phyloP scores from a whole-genome alignment of 345 rosid species.

The Populus alba region DNA sequence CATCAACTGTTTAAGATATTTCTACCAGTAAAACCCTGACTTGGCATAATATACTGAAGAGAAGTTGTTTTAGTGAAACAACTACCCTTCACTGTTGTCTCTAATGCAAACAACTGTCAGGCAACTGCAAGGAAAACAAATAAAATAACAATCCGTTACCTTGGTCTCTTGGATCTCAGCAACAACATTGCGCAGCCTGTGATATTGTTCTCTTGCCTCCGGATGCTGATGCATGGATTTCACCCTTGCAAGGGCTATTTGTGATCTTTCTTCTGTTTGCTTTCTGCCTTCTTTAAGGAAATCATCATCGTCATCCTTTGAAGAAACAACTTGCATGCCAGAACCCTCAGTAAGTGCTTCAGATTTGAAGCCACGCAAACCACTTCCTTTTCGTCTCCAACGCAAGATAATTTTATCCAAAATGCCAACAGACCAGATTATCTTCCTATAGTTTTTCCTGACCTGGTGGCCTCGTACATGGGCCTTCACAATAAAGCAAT shows the following conservation, averaged over 20 bases:
- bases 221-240: conserved; percentile 91
- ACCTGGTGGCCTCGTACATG: conserved; percentile 91
- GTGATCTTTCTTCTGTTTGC: conserved; percentile 79
- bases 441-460: conserved; percentile 72
- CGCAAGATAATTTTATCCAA: conserved; percentile 84
- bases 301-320: conserved; percentile 73
- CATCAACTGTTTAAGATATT: background rate
- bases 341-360: conserved; percentile 47
- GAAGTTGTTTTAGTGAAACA: background rate
- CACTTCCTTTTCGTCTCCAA: conserved; percentile 91
- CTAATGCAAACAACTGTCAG: background rate
- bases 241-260: conserved; percentile 79
- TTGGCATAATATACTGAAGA: background rate
- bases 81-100: background rate
- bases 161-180: conserved; percentile 70
- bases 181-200: conserved; percentile 70
- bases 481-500: conserved; percentile 53
- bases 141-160: conserved; percentile 40
- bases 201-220: conserved; percentile 87
- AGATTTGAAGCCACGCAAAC: conserved; percentile 80
- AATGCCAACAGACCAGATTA: conserved; percentile 91
- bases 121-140: background rate
- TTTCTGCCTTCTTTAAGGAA: conserved; percentile 80
- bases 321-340: conserved; percentile 35
- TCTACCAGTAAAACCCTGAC: background rate